A percentile compares a stretch with the other conserved stretches of the same genome.
These are phyloP conservation scores for Rhizoctonia solani DNA, from an alignment of 1,284 basidiomycete genomes.

Conservation along the genomic window DNA sequence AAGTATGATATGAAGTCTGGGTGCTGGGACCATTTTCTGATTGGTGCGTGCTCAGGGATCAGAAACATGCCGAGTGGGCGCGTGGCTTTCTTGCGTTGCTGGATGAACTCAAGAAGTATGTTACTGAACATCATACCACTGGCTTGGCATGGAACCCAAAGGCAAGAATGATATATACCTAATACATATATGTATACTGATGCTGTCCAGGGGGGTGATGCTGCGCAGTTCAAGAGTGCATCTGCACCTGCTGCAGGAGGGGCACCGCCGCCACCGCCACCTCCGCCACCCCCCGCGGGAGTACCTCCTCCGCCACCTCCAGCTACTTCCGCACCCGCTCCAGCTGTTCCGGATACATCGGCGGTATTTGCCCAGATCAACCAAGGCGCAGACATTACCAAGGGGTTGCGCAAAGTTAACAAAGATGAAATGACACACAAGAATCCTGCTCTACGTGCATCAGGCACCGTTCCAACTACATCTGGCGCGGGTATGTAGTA, in stretches of 20 bases:
- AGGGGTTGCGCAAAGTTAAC: slow-evolving; percentile 90
- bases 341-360: slow-evolving; percentile 60
- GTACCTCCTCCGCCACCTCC: slow-evolving; percentile 51
- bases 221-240: slow-evolving; percentile 58
- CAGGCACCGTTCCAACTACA: slow-evolving; percentile 63
- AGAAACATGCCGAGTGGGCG: slow-evolving; percentile 90
- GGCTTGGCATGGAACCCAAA: slow-evolving; percentile 90
- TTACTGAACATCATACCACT: slow-evolving; percentile 85
- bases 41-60: slow-evolving; percentile 61
- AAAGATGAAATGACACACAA: slow-evolving; percentile 98
- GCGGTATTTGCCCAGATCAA: slow-evolving; percentile 95
- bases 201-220: slow-evolving; percentile 56
- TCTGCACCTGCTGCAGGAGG: slow-evolving; percentile 45
- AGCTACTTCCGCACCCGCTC: slow-evolving; percentile 49
- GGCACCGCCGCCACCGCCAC: slow-evolving; percentile 49
- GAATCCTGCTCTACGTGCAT: slow-evolving; percentile 83
- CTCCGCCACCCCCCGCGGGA: slow-evolving; percentile 61
- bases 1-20: slow-evolving; percentile 58
- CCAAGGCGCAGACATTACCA: slow-evolving; percentile 87
- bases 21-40: slow-evolving; percentile 15
- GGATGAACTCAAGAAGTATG: slow-evolving; percentile 81
- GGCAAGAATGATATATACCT: slow-evolving; percentile 50
- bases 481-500: slow-evolving; percentile 33
- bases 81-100: slow-evolving; percentile 72
- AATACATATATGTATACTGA: slow-evolving; percentile 18